A percentile compares a stretch with the other conserved stretches of the same genome.
Evolutionary conservation across 495 filamentous ascomycete species (phyloP).

Genomic region (Talaromyces ruber): DNA sequence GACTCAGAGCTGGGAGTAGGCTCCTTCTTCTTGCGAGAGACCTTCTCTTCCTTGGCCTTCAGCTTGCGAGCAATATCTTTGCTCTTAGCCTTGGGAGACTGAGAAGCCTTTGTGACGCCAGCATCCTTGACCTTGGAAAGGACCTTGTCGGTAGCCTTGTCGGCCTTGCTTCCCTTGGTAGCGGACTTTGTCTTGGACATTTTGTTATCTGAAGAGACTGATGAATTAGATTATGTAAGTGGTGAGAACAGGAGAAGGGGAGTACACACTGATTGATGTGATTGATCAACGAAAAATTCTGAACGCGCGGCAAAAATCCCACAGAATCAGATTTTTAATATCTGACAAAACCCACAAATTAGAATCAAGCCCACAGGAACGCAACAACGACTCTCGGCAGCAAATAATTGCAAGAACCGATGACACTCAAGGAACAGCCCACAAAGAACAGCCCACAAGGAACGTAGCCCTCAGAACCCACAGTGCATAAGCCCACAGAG

Average conservation of each 20-base stretch:
- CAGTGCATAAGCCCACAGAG: conserved; percentile 43
- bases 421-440: conserved; percentile 16
- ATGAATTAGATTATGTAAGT: conserved; percentile 13
- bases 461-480: conserved; percentile 32
- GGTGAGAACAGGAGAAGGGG: not conserved
- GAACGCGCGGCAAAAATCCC: conserved; percentile 37
- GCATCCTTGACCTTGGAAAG: conserved; percentile 45
- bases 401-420: conserved; percentile 14
- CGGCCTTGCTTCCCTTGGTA: conserved; percentile 33
- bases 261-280: conserved; percentile 9
- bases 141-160: conserved; percentile 38
- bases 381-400: conserved; percentile 26
- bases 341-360: conserved; percentile 4
- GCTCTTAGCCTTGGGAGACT: conserved; percentile 39
- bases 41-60: conserved; percentile 33
- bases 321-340: conserved; percentile 29
- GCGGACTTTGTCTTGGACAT: conserved; percentile 47
- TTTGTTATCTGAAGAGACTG: conserved; percentile 15
- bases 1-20: conserved; percentile 36
- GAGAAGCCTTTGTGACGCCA: conserved; percentile 21
- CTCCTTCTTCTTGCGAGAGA: conserved; percentile 35
- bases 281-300: conserved; percentile 11
- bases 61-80: conserved; percentile 38
- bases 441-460: conserved; percentile 39
- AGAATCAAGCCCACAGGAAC: conserved; percentile 22